phyloP scores from a whole-genome alignment of 208 protist species.

The Trypanosoma brucei region DNA sequence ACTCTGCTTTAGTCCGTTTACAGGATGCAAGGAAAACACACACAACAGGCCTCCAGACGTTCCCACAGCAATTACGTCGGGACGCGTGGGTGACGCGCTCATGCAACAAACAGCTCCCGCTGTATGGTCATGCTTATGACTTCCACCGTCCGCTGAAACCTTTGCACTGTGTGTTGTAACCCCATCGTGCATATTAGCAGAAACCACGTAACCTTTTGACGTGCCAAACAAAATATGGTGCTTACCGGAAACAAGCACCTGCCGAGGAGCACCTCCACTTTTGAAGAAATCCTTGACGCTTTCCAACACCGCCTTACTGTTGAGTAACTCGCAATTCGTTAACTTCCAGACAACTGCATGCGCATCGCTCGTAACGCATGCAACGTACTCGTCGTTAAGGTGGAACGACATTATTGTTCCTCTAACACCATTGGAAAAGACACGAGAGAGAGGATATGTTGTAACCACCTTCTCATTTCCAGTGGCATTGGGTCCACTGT shows the following conservation, averaged over 20 bases:
- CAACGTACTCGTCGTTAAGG: constrained; percentile 82
- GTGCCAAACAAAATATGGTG: constrained; percentile 79
- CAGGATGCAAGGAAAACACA: constrained; percentile 59
- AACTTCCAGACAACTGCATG: constrained; percentile 52
- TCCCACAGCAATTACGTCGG: constrained; percentile 70
- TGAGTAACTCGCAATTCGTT: constrained; percentile 47
- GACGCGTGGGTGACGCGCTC: constrained; percentile 43
- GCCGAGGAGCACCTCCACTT: constrained; percentile 54
- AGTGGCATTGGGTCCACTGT: background rate
- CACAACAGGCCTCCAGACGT: constrained; percentile 66
- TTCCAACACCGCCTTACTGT: constrained; percentile 33
- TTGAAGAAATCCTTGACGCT: constrained; percentile 37
- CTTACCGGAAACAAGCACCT: constrained; percentile 76
- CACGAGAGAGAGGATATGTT: constrained; percentile 44
- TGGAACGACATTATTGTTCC: constrained; percentile 58
- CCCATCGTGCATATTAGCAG: constrained; percentile 68
- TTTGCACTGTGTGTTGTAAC: constrained; percentile 15
- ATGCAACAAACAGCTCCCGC: constrained; percentile 64
- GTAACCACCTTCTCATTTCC: constrained; percentile 11
- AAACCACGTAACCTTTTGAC: constrained; percentile 62
- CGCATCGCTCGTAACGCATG: constrained; percentile 46
- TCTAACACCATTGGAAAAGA: constrained; percentile 50
- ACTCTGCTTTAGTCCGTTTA: constrained; percentile 51
- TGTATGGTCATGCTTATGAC: background rate
- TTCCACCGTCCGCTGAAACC: constrained; percentile 4